Conservation (phyloP, 2,329 filamentous ascomycete genomes). For the Dothiorella sarmentorum region DNA sequence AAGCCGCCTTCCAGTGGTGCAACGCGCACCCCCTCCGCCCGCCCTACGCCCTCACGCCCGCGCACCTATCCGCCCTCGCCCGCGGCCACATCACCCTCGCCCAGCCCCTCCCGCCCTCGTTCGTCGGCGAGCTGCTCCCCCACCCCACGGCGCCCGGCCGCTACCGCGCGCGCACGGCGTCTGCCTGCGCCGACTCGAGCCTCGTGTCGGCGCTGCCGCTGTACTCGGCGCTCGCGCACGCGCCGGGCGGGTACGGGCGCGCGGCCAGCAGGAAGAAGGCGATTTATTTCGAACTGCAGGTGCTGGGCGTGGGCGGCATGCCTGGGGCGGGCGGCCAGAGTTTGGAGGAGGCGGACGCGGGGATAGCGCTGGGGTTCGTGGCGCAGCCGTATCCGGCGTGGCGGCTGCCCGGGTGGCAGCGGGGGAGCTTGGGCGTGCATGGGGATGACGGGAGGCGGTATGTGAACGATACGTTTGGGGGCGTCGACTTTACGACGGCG, state of each 20-base stretch:
- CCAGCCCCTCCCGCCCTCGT: conserved; percentile 22
- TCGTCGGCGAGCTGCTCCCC: conserved; percentile 18
- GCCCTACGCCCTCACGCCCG: conserved; percentile 51
- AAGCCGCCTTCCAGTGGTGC: conserved; percentile 66
- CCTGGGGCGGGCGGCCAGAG: conserved; percentile 20
- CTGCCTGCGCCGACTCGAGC: conserved; percentile 54
- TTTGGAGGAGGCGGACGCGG: conserved; percentile 45
- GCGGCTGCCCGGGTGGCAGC: conserved; percentile 77
- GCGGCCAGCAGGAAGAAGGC: no score
- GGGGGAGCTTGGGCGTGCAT: conserved; percentile 71
- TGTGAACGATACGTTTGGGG: conserved; percentile 71
- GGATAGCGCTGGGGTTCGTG: conserved; percentile 65
- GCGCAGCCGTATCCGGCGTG: conserved; percentile 75
- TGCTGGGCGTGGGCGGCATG: conserved; percentile 44
- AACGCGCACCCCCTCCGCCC: conserved; percentile 54
- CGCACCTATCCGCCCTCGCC: conserved; percentile 48
- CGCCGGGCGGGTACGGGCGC: conserved; percentile 53
- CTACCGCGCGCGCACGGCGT: conserved; percentile 44
- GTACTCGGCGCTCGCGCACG: conserved; percentile 58
- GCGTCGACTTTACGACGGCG: conserved; percentile 62
- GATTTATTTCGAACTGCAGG: conserved; percentile 69
- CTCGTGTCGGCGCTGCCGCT: conserved; percentile 67
- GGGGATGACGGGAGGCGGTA: conserved; percentile 75
- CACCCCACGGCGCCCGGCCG: conserved; percentile 28
- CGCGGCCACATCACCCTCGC: conserved; percentile 48